A percentile compares a stretch with the other conserved stretches of the same genome.
Conservation (phyloP, 345 rosid genomes). For the Mangifera indica region DNA sequence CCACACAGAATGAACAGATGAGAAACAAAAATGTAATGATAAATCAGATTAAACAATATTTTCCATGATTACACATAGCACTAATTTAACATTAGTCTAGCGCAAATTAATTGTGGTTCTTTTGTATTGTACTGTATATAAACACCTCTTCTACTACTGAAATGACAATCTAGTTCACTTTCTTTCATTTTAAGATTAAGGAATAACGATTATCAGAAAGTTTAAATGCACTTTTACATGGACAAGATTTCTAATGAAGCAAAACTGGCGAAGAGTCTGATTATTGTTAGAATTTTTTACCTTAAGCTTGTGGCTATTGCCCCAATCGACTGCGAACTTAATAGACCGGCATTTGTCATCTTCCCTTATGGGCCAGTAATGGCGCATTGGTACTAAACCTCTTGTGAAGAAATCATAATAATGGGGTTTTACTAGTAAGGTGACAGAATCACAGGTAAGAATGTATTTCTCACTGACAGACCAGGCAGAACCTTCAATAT, state of each 20-base stretch:
- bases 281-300: slow-evolving; percentile 25
- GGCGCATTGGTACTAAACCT: slow-evolving; percentile 58
- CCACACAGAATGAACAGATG: background rate
- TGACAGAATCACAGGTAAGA: slow-evolving; percentile 72
- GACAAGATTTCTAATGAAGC: background rate
- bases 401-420: slow-evolving; percentile 73
- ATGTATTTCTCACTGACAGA: slow-evolving; percentile 86
- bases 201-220: background rate
- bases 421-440: slow-evolving; percentile 58
- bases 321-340: slow-evolving; percentile 78
- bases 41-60: slow-evolving; percentile 1
- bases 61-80: too few species aligned
- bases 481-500: slow-evolving; percentile 85
- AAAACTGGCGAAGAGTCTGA: background rate
- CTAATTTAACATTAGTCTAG: too few species aligned
- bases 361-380: slow-evolving; percentile 71
- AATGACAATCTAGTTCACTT: too few species aligned
- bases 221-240: background rate
- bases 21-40: background rate
- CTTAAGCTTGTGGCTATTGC: slow-evolving; percentile 57
- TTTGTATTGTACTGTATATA: too few species aligned
- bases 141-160: too few species aligned
- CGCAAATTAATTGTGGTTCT: too few species aligned
- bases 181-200: too few species aligned
- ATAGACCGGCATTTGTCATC: slow-evolving; percentile 70